Conservation (phyloP, 73 alveolate species). For the Tetrahymena elliotti region DNA sequence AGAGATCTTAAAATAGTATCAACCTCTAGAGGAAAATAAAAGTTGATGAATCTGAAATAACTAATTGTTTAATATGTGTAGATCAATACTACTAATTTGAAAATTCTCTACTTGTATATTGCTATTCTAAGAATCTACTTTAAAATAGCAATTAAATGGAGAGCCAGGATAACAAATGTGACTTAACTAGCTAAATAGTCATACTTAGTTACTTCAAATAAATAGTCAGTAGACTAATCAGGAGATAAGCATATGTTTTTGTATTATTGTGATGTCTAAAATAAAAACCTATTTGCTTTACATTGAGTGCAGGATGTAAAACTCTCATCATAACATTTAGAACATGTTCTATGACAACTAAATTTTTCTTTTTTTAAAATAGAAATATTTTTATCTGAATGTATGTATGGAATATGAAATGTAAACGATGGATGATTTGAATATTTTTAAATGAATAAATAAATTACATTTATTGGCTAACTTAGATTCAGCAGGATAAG, state of each 20-base stretch:
- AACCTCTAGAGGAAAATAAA: not conserved
- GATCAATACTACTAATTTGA: not conserved
- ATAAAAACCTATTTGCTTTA: not conserved
- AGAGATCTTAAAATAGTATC: not conserved
- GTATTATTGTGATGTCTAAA: not conserved
- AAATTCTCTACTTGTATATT: not conserved
- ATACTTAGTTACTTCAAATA: not conserved
- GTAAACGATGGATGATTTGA: too few species aligned
- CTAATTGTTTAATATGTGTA: not conserved
- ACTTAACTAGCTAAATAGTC: not conserved
- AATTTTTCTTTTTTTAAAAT: not conserved
- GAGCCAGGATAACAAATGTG: not conserved
- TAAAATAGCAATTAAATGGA: not conserved
- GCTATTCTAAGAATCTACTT: not conserved
- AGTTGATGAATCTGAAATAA: not conserved
- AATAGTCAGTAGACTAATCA: not conserved
- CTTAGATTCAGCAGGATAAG: not conserved
- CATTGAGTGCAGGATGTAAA: not conserved
- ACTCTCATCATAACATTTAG: not conserved
- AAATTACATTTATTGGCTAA: not conserved
- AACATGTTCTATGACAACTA: not conserved
- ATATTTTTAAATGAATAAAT: not conserved
- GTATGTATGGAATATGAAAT: too few species aligned
- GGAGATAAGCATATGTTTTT: not conserved
- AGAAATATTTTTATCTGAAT: too few species aligned